Conservation (phyloP, 164 flowering plant genomes). For the Stephania yunnanensis region DNA sequence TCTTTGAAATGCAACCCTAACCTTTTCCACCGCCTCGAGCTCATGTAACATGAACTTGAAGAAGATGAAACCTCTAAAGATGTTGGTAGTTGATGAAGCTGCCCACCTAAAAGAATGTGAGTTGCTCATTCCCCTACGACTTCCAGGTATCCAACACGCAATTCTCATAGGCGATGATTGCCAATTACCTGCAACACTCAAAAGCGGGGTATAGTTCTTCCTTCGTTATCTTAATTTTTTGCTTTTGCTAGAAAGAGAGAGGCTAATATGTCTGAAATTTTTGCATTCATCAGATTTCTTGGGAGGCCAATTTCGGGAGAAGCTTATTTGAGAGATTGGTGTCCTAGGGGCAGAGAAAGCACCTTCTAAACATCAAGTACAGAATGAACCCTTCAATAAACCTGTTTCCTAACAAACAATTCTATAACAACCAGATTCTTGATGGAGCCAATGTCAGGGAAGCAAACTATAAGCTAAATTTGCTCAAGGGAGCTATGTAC, state of each 20-base stretch:
- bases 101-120: constrained; percentile 66
- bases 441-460: constrained; percentile 23
- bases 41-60: constrained; percentile 19
- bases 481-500: constrained; percentile 22
- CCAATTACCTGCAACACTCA: constrained; percentile 50
- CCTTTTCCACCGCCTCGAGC: constrained; percentile 46
- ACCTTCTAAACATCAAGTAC: constrained; percentile 31
- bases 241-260: neutral
- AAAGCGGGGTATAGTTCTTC: constrained; percentile 28
- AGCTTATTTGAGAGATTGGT: constrained; percentile 25
- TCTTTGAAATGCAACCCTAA: constrained; percentile 27
- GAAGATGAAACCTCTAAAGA: constrained; percentile 18
- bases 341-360: constrained; percentile 22
- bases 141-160: constrained; percentile 38
- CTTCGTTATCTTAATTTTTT: neutral
- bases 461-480: neutral
- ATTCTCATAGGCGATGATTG: constrained; percentile 57
- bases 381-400: constrained; percentile 41
- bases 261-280: neutral
- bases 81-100: constrained; percentile 55
- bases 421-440: constrained; percentile 17
- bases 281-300: constrained; percentile 12
- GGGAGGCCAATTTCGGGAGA: constrained; percentile 23
- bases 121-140: constrained; percentile 46
- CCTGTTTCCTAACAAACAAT: constrained; percentile 26